A percentile compares a stretch with the other conserved stretches of the same genome.
Conservation (phyloP, 371 early-diverging fungal genomes). For the Mucor velutinosus region DNA sequence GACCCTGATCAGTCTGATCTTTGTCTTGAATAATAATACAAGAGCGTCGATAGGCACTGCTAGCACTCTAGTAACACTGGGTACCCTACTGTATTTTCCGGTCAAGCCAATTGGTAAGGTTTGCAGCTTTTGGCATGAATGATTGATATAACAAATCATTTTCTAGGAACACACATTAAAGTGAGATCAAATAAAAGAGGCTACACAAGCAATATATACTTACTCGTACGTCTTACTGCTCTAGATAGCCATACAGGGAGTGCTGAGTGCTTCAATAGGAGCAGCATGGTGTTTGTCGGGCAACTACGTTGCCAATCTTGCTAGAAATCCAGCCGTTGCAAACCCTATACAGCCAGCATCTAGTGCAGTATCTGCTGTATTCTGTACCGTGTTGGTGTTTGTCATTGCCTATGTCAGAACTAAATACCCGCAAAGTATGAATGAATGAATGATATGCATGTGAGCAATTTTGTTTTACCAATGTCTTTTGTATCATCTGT, state of each 20-base stretch:
- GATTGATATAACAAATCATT: not conserved
- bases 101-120: constrained; percentile 19
- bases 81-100: constrained; percentile 18
- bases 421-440: constrained; percentile 35
- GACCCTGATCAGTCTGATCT: constrained; percentile 4
- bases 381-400: constrained; percentile 33
- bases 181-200: not conserved
- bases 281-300: constrained; percentile 21
- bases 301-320: constrained; percentile 34
- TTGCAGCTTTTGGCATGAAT: not conserved
- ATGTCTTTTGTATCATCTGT: not conserved
- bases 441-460: not conserved
- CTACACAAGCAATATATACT: not conserved
- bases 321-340: constrained; percentile 28
- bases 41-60: constrained; percentile 15
- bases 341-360: constrained; percentile 34
- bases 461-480: not conserved
- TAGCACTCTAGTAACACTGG: constrained; percentile 10
- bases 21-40: constrained; percentile 9
- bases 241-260: constrained; percentile 12
- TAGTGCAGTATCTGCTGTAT: constrained; percentile 34
- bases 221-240: not conserved
- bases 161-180: constrained; percentile 14
- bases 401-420: constrained; percentile 29
- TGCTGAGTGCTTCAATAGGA: constrained; percentile 8